Conservation (phyloP, 106 monocot species). For the Triglochin maritima region DNA sequence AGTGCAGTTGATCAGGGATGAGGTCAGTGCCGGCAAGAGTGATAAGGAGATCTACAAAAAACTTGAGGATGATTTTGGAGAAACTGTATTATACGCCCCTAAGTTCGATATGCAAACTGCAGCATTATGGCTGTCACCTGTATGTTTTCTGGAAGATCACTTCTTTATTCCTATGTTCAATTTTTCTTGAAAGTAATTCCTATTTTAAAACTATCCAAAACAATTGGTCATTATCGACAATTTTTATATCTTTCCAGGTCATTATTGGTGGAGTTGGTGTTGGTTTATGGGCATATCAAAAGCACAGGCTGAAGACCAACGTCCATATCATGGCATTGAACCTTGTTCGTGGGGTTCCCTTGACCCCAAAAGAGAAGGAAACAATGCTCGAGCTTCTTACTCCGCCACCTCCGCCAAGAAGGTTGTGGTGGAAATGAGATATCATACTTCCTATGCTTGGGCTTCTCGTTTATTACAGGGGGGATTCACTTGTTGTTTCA, state of each 20-base stretch:
- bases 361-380: constrained; percentile 75
- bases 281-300: constrained; percentile 72
- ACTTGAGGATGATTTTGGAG: constrained; percentile 77
- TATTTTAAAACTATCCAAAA: background rate
- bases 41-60: constrained; percentile 86
- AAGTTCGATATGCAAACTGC: constrained; percentile 82
- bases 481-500: too few relatives aligned
- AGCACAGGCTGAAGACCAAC: constrained; percentile 66
- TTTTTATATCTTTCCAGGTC: constrained; percentile 24
- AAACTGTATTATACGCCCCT: constrained; percentile 74
- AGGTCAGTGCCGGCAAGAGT: constrained; percentile 53
- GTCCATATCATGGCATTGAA: constrained; percentile 90
- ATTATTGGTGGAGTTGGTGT: constrained; percentile 57
- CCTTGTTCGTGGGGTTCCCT: constrained; percentile 70
- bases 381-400: constrained; percentile 81
- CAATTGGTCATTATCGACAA: background rate
- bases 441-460: too few relatives aligned
- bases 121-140: constrained; percentile 80
- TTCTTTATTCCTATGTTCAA: background rate
- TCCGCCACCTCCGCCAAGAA: constrained; percentile 43
- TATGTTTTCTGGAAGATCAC: constrained; percentile 15
- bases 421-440: constrained; percentile 24
- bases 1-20: constrained; percentile 72
- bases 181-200: background rate
- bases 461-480: too few relatives aligned